Percentiles rank a stretch among this genome's conserved stretches.
These are phyloP conservation scores for Phytophthora citricola DNA, from an alignment of 352 stramenopile species.

Conservation along the genomic window DNA sequence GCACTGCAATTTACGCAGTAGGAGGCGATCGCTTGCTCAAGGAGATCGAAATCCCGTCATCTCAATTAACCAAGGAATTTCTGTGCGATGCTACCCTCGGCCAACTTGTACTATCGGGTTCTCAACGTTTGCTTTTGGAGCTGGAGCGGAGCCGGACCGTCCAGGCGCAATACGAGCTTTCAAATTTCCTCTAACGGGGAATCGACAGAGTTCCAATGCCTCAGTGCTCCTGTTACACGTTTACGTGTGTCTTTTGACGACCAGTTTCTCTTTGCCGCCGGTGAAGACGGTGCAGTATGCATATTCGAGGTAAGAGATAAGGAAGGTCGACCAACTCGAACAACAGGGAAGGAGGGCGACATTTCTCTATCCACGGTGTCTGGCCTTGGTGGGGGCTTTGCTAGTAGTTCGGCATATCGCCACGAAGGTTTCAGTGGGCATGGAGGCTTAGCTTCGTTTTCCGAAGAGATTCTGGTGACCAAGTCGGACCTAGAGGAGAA, in stretches of 20 bases:
- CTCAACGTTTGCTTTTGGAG: conserved; percentile 90
- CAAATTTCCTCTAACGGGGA: conserved; percentile 91
- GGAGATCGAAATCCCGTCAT: conserved; percentile 88
- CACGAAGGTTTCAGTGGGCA: conserved; percentile 24
- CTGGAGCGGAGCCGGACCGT: conserved; percentile 68
- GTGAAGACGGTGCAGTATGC: conserved; percentile 87
- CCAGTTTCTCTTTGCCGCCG: conserved; percentile 87
- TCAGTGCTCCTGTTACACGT: conserved; percentile 79
- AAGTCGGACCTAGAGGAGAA: conserved; percentile 95
- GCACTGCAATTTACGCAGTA: conserved; percentile 84
- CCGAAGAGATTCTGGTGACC: conserved; percentile 86
- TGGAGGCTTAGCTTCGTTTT: conserved; percentile 48
- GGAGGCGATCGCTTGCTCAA: conserved; percentile 91
- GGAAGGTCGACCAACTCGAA: conserved; percentile 69
- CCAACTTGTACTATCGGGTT: conserved; percentile 87
- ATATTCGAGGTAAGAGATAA: conserved; percentile 92
- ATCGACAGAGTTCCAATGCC: conserved; percentile 88
- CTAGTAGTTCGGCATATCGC: conserved; percentile 17
- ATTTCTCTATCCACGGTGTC: conserved; percentile 15
- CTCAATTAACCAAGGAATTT: conserved; percentile 81
- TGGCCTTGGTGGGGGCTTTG: conserved; percentile 21
- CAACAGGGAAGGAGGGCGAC: conserved; percentile 37
- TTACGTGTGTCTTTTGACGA: conserved; percentile 90
- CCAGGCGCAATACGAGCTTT: conserved; percentile 88
- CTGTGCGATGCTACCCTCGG: conserved; percentile 79